A percentile compares a stretch with the other conserved stretches of the same genome.
phyloP scores from a whole-genome alignment of 2,329 filamentous ascomycete species.

The Mycosphaerella arachidis region DNA sequence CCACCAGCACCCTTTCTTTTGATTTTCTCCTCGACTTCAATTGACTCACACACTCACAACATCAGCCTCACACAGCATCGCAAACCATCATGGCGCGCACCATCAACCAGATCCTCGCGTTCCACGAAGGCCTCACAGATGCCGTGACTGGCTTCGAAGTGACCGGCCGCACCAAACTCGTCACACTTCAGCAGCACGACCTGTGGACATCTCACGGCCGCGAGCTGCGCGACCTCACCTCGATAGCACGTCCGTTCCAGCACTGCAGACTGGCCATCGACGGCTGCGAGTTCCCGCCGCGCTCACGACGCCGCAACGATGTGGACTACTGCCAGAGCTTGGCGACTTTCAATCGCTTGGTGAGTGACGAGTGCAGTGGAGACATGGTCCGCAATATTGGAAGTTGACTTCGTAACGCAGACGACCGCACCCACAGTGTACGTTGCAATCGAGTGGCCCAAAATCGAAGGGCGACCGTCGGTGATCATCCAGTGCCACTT shows the following conservation, averaged over 20 bases:
- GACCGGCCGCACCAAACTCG: slow-evolving; percentile 10
- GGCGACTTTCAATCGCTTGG: slow-evolving; percentile 2
- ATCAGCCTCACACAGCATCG: background rate
- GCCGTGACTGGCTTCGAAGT: slow-evolving; percentile 7
- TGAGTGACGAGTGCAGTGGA: background rate
- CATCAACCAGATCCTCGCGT: slow-evolving; percentile 5
- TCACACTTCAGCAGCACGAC: slow-evolving; percentile 8
- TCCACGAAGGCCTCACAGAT: slow-evolving; percentile 9
- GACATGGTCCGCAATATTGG: slow-evolving; percentile 6
- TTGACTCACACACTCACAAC: background rate
- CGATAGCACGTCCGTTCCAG: background rate
- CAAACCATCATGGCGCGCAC: slow-evolving; percentile 7
- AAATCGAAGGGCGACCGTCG: background rate
- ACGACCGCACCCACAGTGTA: slow-evolving; percentile 11
- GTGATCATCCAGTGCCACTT: slow-evolving; percentile 5
- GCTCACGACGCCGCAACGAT: background rate
- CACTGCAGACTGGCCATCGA: background rate
- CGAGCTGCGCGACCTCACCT: slow-evolving; percentile 4
- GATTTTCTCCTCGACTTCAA: background rate
- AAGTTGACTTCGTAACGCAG: background rate
- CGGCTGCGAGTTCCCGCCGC: background rate
- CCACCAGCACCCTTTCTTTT: background rate
- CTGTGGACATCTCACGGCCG: background rate
- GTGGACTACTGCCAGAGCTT: background rate
- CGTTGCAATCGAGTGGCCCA: slow-evolving; percentile 7